Evolutionary conservation across 1,139 yeast genomes (phyloP), one percentile per base, ranked within the genome.

Genomic region (Magnusiomyces sp.): DNA sequence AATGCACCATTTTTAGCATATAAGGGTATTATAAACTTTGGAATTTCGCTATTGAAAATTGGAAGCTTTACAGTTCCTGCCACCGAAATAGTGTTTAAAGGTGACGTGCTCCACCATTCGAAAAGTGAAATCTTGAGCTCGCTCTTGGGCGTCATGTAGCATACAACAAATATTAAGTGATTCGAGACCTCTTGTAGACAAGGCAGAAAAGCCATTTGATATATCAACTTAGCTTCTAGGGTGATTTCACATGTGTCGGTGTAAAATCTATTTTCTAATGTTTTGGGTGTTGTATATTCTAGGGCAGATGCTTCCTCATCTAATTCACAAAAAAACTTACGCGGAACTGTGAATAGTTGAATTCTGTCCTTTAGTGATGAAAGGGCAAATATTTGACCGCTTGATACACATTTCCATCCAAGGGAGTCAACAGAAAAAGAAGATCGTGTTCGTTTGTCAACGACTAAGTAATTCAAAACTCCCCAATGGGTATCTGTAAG

Each of bases 1-100:
- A 42, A 31, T 3, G 38, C 45, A 23, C 45, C 45, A 31, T 17
- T 23, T 10, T 14, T 23, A 2, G 38, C 32, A 42, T n/a, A 32
- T 42, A 42, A 10, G 17, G 45, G 45, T 31, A 42, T 42, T 37
- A 42, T 42, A 19, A 42, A 42, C 16, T 16, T 16, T 10, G 40
- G 40, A 37, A 16, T 16, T 10, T 20, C 17, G 3, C 11, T 4
- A 11, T 37, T 17, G n/a, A 37, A 20, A 9, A 20, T 37, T 6
- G 23, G 37, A 31, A n/a, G 9, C 23, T 32, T 16, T n/a, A 37
- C 37, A 3, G 45, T 32, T 7, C 23, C 20, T 10, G 16, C 40
- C 9, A 16, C 31, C 5, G 23, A 4, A 31, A 42, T 37, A n/a
- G 40, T 16, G 6, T 20, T 37, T 3, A 37, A 9, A 37, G 40